Conservation (phyloP, 331 rosid genomes). For the Malus hybrid region DNA sequence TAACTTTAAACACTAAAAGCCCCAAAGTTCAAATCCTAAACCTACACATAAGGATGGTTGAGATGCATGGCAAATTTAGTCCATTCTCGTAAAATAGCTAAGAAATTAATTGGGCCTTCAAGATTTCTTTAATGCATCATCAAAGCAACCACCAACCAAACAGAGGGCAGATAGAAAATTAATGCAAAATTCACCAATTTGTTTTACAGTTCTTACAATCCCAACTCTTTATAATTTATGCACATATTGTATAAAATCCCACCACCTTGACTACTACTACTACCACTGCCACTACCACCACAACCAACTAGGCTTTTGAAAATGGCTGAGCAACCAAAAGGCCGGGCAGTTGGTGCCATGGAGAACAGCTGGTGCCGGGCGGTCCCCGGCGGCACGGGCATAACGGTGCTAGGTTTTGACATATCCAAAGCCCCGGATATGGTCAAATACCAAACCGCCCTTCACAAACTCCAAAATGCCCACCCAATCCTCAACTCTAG, state of each 20-base stretch:
- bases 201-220: background rate
- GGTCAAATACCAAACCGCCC: conserved; percentile 29
- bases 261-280: background rate
- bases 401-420: conserved; percentile 36
- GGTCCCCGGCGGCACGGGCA: conserved; percentile 53
- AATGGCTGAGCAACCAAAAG: conserved; percentile 10
- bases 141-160: background rate
- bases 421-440: conserved; percentile 11
- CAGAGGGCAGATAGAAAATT: background rate
- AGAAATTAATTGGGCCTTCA: background rate
- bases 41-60: no score
- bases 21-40: no score
- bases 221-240: background rate
- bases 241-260: background rate
- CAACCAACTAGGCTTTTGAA: background rate
- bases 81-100: no score
- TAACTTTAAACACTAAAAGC: no score
- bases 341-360: conserved; percentile 34
- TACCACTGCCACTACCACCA: background rate
- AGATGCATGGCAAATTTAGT: no score
- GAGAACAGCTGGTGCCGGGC: conserved; percentile 52
- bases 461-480: conserved; percentile 30
- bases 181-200: background rate
- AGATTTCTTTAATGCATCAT: background rate
- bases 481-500: conserved; percentile 52